Percentiles rank a stretch among this genome's conserved stretches.
Evolutionary conservation across 1,284 basidiomycete genomes (phyloP).

Genomic region (Puccinia triticina): DNA sequence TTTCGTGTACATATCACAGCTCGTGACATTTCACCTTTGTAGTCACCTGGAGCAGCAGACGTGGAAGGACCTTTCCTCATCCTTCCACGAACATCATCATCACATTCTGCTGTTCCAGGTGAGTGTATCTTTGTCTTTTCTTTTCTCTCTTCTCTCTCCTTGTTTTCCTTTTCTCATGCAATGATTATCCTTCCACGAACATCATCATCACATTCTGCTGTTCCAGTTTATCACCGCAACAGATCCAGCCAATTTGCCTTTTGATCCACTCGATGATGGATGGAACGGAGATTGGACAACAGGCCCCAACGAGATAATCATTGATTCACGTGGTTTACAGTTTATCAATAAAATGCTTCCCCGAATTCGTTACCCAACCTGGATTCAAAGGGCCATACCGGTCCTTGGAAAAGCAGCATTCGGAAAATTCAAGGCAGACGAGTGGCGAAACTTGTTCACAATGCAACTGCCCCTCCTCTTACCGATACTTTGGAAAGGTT

Average conservation of each 20-base stretch:
- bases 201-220: no score
- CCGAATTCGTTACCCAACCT: slow-evolving; percentile 19
- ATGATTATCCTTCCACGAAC: no score
- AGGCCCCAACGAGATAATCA: neutral
- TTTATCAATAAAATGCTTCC: slow-evolving; percentile 27
- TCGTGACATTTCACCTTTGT: no score
- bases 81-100: no score
- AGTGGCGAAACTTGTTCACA: slow-evolving; percentile 41
- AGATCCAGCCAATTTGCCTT: neutral
- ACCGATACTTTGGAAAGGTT: neutral
- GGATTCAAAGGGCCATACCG: slow-evolving; percentile 20
- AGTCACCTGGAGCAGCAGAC: no score
- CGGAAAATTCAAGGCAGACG: slow-evolving; percentile 49
- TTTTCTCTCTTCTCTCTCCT: no score
- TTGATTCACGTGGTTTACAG: slow-evolving; percentile 5
- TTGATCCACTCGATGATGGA: slow-evolving; percentile 28
- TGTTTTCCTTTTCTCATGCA: no score
- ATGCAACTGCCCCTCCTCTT: slow-evolving; percentile 29
- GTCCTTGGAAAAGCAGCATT: slow-evolving; percentile 31
- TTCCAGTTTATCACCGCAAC: no score
- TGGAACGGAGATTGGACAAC: slow-evolving; percentile 18
- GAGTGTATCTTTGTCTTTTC: no score
- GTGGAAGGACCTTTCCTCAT: no score
- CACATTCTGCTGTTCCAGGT: no score
- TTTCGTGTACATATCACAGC: no score